Evolutionary conservation across 768 basidiomycete genomes (phyloP).

Genomic region (Mrakia blollopis): DNA sequence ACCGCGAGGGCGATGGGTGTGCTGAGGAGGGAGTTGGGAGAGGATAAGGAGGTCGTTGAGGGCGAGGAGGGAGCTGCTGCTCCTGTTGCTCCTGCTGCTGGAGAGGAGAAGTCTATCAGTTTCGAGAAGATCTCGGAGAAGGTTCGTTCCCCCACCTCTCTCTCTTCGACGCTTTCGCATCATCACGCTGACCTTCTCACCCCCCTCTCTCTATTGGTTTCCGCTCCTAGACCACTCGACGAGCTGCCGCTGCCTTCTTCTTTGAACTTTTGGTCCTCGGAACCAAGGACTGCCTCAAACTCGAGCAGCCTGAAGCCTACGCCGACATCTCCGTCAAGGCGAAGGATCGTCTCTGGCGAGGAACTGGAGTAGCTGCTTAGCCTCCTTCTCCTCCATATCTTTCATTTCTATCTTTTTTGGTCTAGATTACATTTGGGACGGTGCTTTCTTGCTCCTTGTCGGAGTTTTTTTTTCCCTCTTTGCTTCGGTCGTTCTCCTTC

Average conservation of each 20-base stretch:
- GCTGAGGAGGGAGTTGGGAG: conserved; percentile 62
- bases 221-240: conserved; percentile 66
- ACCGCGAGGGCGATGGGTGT: conserved; percentile 76
- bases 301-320: conserved; percentile 68
- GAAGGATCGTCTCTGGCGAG: conserved; percentile 67
- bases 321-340: conserved; percentile 78
- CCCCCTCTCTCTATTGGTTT: not conserved
- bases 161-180: not conserved
- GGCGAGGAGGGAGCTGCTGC: conserved; percentile 10
- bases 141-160: conserved; percentile 47
- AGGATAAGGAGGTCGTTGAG: conserved; percentile 42
- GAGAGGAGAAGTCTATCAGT: conserved; percentile 61
- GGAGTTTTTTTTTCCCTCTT: too few relatives aligned
- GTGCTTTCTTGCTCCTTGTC: too few relatives aligned
- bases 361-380: not conserved
- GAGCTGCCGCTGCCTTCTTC: conserved; percentile 93
- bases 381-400: too few relatives aligned
- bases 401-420: too few relatives aligned
- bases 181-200: not conserved
- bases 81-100: conserved; percentile 25
- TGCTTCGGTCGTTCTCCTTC: too few relatives aligned
- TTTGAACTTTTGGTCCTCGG: conserved; percentile 93
- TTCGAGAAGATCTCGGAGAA: conserved; percentile 75
- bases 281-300: conserved; percentile 81
- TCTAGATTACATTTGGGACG: too few relatives aligned